Evolutionary conservation across 2,329 filamentous ascomycete species (phyloP), one percentile per base, ranked within the genome.

Genomic region (Aureobasidium mangrovei): DNA sequence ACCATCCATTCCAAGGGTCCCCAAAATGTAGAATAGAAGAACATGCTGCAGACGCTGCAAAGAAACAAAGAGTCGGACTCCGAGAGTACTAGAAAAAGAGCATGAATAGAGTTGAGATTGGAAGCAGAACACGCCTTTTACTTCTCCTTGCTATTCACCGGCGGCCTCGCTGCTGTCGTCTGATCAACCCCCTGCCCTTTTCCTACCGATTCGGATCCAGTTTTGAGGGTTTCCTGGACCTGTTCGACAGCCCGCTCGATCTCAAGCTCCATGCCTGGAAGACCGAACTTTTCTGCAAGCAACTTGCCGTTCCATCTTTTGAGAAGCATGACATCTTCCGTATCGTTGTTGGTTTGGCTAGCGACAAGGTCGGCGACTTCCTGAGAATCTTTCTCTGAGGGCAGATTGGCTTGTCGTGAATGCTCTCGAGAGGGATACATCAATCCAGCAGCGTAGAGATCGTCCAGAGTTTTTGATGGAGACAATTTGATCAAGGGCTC

Each of bases 381-480:
- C 38, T 70, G 62, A 8, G 68, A 67, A 47, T 75, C 69, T 28
- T 69, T 61, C 6, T 59, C 58, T 4, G 67, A 68, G 1, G 72
- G 72, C 0, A 56, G 56, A 2, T 66, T 65, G 1, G 70, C 69
- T 4, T 67, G 66, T 39, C 72, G 68, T 2, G 71, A 70, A 12
- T 68, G 62, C 32, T 68, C 53, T 38, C 72, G 68, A 1, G 70
- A 69, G 0, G 71, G 68, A 52, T 76, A 70, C 57, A 74, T 69
- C 27, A 77, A 67, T 28, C 74, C 74, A 12, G 71, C 70, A 1
- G 78, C 72, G 67, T 97, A 98, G 48, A 94, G 75, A 48, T 82
- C 73, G 66, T 95, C 86, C 44, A 98, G 77, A 5, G 80, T 74
- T 10, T 78, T 72, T 0, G 85, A 89, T 0, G 89, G 83, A 10